A percentile compares a stretch with the other conserved stretches of the same genome.
These are phyloP conservation scores for Alopecurus myosuroides DNA, from an alignment of 176 grass and related monocot species.

Conservation along the genomic window DNA sequence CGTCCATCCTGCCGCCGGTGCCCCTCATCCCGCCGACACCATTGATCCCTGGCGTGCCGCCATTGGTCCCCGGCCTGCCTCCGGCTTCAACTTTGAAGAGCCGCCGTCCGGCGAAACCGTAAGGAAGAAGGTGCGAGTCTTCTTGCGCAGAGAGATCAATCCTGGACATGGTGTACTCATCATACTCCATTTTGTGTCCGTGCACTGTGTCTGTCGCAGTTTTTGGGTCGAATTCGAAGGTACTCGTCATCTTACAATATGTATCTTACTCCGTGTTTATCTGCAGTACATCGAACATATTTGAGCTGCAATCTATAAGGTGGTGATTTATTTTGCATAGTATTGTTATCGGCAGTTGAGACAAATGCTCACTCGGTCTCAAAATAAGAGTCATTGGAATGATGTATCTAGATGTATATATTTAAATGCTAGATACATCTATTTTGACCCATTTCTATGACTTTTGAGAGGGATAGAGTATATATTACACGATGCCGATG, in stretches of 20 bases:
- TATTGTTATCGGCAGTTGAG: no score
- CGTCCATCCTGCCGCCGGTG: slow-evolving; percentile 21
- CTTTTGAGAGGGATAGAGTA: no score
- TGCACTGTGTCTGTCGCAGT: not conserved
- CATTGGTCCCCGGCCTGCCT: slow-evolving; percentile 18
- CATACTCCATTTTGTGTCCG: not conserved
- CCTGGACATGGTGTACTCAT: not conserved
- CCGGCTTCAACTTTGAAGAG: slow-evolving; percentile 24
- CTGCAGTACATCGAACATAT: not conserved
- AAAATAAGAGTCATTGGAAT: no score
- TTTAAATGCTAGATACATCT: no score
- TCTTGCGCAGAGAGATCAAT: not conserved
- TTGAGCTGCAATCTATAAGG: not conserved
- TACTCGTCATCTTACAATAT: not conserved
- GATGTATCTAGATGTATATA: no score
- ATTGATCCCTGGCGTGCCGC: slow-evolving; percentile 20
- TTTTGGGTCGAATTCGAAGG: not conserved
- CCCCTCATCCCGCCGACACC: slow-evolving; percentile 16
- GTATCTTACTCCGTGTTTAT: not conserved
- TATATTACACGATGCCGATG: no score
- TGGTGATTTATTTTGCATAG: not conserved
- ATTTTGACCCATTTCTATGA: no score
- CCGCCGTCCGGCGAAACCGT: not conserved
- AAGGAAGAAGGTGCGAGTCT: not conserved
- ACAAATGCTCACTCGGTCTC: no score